Conservation (phyloP, 164 flowering plant genomes). For the Tetracentron sinense region DNA sequence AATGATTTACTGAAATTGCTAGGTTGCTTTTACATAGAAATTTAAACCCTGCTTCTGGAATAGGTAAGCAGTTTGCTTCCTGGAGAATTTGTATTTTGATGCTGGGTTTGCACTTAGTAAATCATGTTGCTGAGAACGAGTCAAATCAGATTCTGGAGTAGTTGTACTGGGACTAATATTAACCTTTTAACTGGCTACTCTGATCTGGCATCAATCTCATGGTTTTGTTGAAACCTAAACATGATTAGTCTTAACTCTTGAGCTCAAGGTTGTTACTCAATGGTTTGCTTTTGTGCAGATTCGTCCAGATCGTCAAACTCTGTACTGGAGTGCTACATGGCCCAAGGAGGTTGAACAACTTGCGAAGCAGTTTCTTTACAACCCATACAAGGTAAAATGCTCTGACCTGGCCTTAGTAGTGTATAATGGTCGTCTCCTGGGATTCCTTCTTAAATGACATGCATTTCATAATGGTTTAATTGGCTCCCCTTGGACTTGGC, state of each 20-base stretch:
- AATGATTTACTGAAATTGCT: too few species aligned
- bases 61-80: not conserved
- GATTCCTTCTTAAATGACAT: not conserved
- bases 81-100: not conserved
- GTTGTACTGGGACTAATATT: not conserved
- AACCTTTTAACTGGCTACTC: not conserved
- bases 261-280: not conserved
- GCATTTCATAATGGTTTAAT: not conserved
- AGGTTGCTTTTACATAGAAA: too few species aligned
- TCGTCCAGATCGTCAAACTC: slow-evolving; percentile 96
- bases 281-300: slow-evolving; percentile 46
- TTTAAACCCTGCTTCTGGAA: not conserved
- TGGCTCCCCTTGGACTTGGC: slow-evolving; percentile 1
- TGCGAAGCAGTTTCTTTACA: slow-evolving; percentile 68
- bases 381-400: slow-evolving; percentile 77
- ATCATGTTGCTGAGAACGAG: not conserved
- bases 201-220: not conserved
- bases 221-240: not conserved
- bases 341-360: slow-evolving; percentile 98
- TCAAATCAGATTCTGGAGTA: not conserved
- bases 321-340: slow-evolving; percentile 99
- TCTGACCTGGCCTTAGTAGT: not conserved
- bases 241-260: not conserved
- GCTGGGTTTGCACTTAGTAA: not conserved
- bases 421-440: not conserved